A percentile compares a stretch with the other conserved stretches of the same genome.
Conservation (phyloP, 176 grass and related monocot genomes). For the Puccinellia tenuiflora region DNA sequence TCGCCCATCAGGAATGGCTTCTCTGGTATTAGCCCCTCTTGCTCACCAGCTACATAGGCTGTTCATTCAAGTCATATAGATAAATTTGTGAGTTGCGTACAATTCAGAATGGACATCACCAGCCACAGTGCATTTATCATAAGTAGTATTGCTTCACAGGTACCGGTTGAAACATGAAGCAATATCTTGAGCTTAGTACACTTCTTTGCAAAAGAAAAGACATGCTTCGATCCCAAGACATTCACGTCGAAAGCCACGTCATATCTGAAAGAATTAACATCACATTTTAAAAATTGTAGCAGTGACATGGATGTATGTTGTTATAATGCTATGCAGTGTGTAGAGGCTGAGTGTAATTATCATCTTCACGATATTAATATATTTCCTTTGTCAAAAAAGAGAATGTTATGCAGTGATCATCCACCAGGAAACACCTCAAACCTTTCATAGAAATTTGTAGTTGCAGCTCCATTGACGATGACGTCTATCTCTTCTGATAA, state of each 20-base stretch:
- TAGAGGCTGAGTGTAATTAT: no score
- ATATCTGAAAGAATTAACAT: constrained; percentile 30
- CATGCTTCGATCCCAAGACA: constrained; percentile 45
- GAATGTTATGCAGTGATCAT: neutral
- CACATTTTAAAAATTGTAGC: neutral
- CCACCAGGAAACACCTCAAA: neutral
- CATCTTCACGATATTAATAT: no score
- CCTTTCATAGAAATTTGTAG: no score
- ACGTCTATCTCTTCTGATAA: neutral
- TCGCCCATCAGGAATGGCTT: neutral
- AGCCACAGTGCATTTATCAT: neutral
- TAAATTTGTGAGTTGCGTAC: neutral
- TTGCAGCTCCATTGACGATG: neutral
- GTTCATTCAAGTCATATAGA: neutral
- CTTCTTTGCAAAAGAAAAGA: constrained; percentile 46
- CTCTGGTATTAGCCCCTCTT: neutral
- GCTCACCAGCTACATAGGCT: neutral
- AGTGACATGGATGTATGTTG: neutral
- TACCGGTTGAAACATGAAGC: constrained; percentile 77
- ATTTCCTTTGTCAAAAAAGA: no score
- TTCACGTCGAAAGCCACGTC: constrained; percentile 51
- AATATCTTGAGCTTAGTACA: constrained; percentile 51
- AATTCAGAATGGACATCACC: neutral
- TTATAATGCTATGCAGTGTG: neutral
- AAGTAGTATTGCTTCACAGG: neutral